Base-by-base conservation (phyloP, 768 basidiomycete species). In the Phanerodontia chrysosporium region DNA sequence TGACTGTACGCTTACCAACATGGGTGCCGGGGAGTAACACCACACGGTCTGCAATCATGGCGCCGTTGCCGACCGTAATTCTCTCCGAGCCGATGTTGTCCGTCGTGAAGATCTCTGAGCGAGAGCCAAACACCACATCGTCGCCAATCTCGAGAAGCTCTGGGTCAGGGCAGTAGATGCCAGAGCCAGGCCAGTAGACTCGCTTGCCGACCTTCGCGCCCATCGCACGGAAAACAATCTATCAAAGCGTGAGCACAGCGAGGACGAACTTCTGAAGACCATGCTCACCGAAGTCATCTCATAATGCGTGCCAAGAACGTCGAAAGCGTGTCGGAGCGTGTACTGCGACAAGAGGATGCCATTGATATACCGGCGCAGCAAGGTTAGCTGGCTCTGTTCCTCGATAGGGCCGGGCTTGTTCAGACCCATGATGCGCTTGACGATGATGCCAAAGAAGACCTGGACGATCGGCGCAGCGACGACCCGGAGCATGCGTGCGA, bases 21-120 rank as follows among this genome's bases (percentile, higher is more conserved):
- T 65, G 67, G 21, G 74, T 72, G 42, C 75, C 74, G 10, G 79
- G 79, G 22, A 78, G 70, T n/a, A 80, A 69, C 2, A 80, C 73
- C 7, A 76, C 75, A 6, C 78, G 75, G 64, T 80, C 79, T n/a
- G 78, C 78, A 30, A 80, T 75, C 79, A 80, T 80, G 27, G 78
- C 78, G 72, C 79, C 79, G 44, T 68, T 67, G n/a, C 68, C 74
- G 58, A 80, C 74, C 9, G 68, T 64, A 46, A 80, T 75, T 55
- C 70, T 75, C 12, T 62, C 71, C 12, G 77, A 66, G 13, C 79
- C 79, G 22, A 76, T 56, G 21, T 72, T 66, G 64, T 80, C 79
- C 0, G 74, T 74, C 9, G 78, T 80, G 58, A 78, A 75, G 7
- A 80, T 61, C 63, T 75, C 74, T 12, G 77, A 76, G 45, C 74